Evolutionary conservation across 192 early-diverging fungal genomes (phyloP), one percentile per base, ranked within the genome.

Genomic region (Backusella morwellensis): DNA sequence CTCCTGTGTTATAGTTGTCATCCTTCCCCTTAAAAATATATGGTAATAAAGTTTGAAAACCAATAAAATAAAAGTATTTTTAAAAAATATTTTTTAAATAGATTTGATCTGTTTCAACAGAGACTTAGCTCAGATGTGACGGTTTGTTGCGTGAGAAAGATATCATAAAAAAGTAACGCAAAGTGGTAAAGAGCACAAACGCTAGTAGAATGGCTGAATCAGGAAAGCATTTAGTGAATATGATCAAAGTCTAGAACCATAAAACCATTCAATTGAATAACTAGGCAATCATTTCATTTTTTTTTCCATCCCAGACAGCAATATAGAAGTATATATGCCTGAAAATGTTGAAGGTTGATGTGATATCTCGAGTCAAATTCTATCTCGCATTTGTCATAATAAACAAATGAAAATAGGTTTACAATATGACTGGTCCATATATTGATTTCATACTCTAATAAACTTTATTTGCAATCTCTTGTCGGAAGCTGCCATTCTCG

Each of bases 1-100:
- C 66, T 75, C 59, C 42, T 75, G 74, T 68, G 35, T 63, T 2
- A 75, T 11, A 29, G 74, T 21, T 41, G 66, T 29, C 74, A 75
- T 75, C 26, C 26, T 35, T 63, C 56, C 26, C 56, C 56, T 63
- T 63, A 26, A 63, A 56, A 56, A 52, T 52, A 52, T 52, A 56
- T 40, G 21, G 6, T 52, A 8, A 63, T 29, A 21, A 26, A 63
- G 56, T 63, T 63, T n/a, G 12, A 63, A 63, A 63, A 63, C 56
- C 56, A 26, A 63, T 63, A 63, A 26, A 63, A 63, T 21, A 29
- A 63, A 14, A 63, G 56, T 26, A 26, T n/a, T 54, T 50, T 4
- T 19, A 50, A n/a, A 50, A 50, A 50, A 50, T 26, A 11, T 59
- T 63, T 63, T 63, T 63, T 4, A 23, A 23, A 56, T 56, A 56